A percentile compares a stretch with the other conserved stretches of the same genome.
These are phyloP conservation scores for Ophiostoma triangulosporum DNA, from an alignment of 2,329 filamentous ascomycete genomes.

Conservation along the genomic window DNA sequence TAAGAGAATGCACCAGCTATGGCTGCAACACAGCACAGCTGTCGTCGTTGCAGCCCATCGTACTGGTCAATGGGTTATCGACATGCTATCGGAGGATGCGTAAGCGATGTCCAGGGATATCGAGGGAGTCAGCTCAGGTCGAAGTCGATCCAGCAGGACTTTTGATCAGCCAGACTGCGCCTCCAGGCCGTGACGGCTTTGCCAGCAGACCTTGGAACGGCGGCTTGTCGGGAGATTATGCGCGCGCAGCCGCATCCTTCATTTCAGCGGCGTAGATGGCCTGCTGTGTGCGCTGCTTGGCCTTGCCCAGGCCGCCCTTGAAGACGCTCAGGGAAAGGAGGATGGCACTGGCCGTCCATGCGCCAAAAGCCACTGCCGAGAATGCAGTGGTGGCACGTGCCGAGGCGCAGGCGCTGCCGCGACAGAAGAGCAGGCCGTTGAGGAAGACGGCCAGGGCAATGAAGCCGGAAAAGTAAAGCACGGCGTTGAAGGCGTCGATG, in stretches of 20 bases:
- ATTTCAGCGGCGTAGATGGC: conserved; percentile 21
- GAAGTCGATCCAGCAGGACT: neutral
- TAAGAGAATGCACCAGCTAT: neutral
- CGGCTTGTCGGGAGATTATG: conserved; percentile 7
- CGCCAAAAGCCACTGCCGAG: conserved; percentile 36
- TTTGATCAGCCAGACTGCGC: neutral
- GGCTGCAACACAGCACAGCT: conserved; percentile 11
- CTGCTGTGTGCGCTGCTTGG: conserved; percentile 18
- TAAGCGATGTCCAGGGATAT: neutral
- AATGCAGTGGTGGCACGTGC: conserved; percentile 42
- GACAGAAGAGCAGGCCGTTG: conserved; percentile 40
- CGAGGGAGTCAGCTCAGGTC: neutral
- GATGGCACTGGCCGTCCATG: conserved; percentile 37
- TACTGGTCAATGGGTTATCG: neutral
- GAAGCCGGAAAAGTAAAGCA: conserved; percentile 48
- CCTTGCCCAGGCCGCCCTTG: conserved; percentile 24
- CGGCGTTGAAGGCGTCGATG: conserved; percentile 36
- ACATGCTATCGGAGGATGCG: neutral
- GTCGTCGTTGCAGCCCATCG: conserved; percentile 6
- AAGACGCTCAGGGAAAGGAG: conserved; percentile 35
- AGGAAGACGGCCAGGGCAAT: conserved; percentile 45
- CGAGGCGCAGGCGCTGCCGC: conserved; percentile 40
- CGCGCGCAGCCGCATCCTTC: conserved; percentile 20
- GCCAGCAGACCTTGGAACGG: neutral
- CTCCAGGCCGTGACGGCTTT: neutral